A percentile compares a stretch with the other conserved stretches of the same genome.
Evolutionary conservation across 1,139 yeast species (phyloP).

Genomic region (Entelexis sorbosivorans): DNA sequence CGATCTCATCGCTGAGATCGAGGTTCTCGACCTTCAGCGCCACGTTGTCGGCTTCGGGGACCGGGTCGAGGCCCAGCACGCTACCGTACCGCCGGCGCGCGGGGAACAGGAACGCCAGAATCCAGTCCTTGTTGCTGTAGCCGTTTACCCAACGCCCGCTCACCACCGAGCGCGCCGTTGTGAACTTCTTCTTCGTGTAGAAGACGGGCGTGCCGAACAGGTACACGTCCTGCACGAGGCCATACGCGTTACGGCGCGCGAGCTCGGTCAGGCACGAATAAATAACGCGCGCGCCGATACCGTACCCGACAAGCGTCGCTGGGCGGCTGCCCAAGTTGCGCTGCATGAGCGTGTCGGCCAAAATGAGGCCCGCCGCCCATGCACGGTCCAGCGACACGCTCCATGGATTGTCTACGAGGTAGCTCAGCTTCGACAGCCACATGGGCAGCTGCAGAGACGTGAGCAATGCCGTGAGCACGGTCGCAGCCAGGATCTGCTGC

Average conservation of each 20-base stretch:
- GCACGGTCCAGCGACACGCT: slow-evolving; percentile 93
- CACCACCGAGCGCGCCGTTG: slow-evolving; percentile 73
- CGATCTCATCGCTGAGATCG: slow-evolving; percentile 76
- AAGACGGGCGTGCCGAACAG: slow-evolving; percentile 85
- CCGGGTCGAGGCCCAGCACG: slow-evolving; percentile 80
- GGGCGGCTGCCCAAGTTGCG: slow-evolving; percentile 91
- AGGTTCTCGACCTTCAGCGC: slow-evolving; percentile 44
- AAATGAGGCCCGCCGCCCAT: slow-evolving; percentile 85
- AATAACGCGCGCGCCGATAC: slow-evolving; percentile 85
- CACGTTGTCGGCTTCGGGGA: slow-evolving; percentile 27
- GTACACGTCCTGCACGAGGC: slow-evolving; percentile 79
- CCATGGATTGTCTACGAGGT: slow-evolving; percentile 94
- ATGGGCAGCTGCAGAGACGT: slow-evolving; percentile 91
- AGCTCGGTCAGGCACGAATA: slow-evolving; percentile 82
- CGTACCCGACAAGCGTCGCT: slow-evolving; percentile 82
- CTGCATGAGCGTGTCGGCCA: slow-evolving; percentile 82
- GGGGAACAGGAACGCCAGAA: slow-evolving; percentile 83
- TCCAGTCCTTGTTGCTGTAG: slow-evolving; percentile 89
- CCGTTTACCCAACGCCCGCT: slow-evolving; percentile 88
- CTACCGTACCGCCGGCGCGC: slow-evolving; percentile 90
- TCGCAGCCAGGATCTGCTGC: slow-evolving; percentile 89
- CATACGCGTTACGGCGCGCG: slow-evolving; percentile 76
- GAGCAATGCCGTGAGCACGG: slow-evolving; percentile 85
- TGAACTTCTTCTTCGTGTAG: slow-evolving; percentile 64
- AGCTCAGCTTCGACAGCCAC: slow-evolving; percentile 79